These are phyloP conservation scores for Ophiostoma populinum DNA, from an alignment of 2,329 filamentous ascomycete species.

Conservation along the genomic window DNA sequence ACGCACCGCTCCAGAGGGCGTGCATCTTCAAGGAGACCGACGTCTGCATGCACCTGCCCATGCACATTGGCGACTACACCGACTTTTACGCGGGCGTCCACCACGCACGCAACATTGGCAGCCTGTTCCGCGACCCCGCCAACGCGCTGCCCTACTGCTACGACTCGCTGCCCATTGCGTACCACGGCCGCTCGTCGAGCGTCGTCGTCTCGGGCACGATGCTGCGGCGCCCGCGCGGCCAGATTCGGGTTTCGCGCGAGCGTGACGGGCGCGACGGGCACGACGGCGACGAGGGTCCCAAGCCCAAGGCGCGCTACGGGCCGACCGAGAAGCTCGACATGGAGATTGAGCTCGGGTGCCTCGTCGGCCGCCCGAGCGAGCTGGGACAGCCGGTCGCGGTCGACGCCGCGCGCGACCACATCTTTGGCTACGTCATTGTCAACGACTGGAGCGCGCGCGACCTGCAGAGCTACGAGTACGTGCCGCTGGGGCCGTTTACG, in stretches of 20 bases:
- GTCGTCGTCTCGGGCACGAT: slow-evolving; percentile 59
- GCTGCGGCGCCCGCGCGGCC: slow-evolving; percentile 57
- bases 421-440: slow-evolving; percentile 68
- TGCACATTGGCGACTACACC: slow-evolving; percentile 8
- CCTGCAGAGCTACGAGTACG: slow-evolving; percentile 71
- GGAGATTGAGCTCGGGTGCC: slow-evolving; percentile 65
- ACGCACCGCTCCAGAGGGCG: background rate
- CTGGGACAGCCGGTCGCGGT: slow-evolving; percentile 49
- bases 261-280: too few species aligned
- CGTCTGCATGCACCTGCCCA: slow-evolving; percentile 4
- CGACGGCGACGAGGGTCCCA: slow-evolving; percentile 40
- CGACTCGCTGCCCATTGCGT: slow-evolving; percentile 63
- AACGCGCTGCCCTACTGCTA: slow-evolving; percentile 71
- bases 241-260: slow-evolving; percentile 44
- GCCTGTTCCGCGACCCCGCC: slow-evolving; percentile 36
- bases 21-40: background rate
- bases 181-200: slow-evolving; percentile 62
- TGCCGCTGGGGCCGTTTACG: slow-evolving; percentile 68
- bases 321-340: slow-evolving; percentile 45
- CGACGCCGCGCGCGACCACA: slow-evolving; percentile 45
- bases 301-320: slow-evolving; percentile 26
- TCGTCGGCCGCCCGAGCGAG: slow-evolving; percentile 47
- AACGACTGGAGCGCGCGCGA: slow-evolving; percentile 81
- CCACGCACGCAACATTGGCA: slow-evolving; percentile 2
- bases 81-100: slow-evolving; percentile 7